These are phyloP conservation scores for Phytophthora foliorum DNA, from an alignment of 352 stramenopile species.

Conservation along the genomic window DNA sequence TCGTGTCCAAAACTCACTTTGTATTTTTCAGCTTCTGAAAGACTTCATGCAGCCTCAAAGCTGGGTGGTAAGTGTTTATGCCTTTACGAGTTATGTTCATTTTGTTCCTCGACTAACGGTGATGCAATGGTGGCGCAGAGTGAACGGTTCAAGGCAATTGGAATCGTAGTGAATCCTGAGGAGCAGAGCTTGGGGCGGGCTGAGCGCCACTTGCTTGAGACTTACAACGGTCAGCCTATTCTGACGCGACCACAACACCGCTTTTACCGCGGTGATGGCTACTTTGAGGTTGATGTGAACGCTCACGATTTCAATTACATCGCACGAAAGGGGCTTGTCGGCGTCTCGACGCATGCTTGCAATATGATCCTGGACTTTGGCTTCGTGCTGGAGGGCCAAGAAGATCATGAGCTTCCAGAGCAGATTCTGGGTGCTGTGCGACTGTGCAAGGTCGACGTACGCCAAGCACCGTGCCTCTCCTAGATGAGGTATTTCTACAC, in stretches of 20 bases:
- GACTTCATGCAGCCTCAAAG: conserved; percentile 50
- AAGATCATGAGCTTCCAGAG: conserved; percentile 80
- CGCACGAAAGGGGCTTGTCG: conserved; percentile 75
- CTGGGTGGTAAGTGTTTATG: conserved; percentile 35
- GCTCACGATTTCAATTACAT: conserved; percentile 89
- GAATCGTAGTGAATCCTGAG: conserved; percentile 79
- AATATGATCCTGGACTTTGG: conserved; percentile 90
- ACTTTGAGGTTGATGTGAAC: conserved; percentile 89
- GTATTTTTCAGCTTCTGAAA: conserved; percentile 39
- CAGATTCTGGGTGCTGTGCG: conserved; percentile 81
- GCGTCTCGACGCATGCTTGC: conserved; percentile 77
- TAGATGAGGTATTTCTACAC: conserved; percentile 22
- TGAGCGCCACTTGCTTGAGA: conserved; percentile 80
- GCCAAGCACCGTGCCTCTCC: conserved; percentile 49
- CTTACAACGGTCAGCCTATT: conserved; percentile 87
- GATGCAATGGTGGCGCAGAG: conserved; percentile 41
- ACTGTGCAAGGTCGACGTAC: conserved; percentile 82
- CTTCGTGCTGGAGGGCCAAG: conserved; percentile 83
- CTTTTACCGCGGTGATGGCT: conserved; percentile 75
- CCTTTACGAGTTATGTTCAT: not conserved
- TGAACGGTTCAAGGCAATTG: conserved; percentile 87
- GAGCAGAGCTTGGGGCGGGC: conserved; percentile 78
- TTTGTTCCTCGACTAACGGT: not conserved
- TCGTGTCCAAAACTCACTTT: not conserved
- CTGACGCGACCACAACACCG: conserved; percentile 82